Evolutionary conservation across 441 rosid species (phyloP).

Genomic region (Hypseocharis bilobata): DNA sequence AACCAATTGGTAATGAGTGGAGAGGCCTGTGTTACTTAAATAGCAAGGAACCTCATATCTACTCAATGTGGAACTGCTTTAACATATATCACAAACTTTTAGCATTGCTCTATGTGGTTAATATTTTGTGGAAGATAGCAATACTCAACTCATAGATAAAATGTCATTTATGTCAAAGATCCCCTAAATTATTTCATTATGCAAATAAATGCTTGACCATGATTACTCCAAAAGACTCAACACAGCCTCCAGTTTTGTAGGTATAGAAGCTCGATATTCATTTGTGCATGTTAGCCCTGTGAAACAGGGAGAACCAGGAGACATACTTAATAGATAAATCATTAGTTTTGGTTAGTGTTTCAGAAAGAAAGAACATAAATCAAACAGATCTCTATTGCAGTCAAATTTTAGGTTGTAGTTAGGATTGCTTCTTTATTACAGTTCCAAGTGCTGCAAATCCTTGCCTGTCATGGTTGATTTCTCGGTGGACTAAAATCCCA

Average conservation of each 20-base stretch:
- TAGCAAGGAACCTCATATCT: no score
- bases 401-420: not conserved
- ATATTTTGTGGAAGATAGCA: not conserved
- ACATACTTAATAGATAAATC: not conserved
- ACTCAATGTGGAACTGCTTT: no score
- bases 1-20: no score
- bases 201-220: not conserved
- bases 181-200: not conserved
- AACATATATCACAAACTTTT: no score
- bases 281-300: not conserved
- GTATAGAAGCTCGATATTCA: not conserved
- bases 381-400: not conserved
- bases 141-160: not conserved
- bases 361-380: not conserved
- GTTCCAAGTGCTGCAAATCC: not conserved
- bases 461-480: slow-evolving; percentile 11
- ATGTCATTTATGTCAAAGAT: not conserved
- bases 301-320: not conserved
- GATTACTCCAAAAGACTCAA: no score
- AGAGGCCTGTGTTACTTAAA: no score
- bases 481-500: slow-evolving; percentile 8
- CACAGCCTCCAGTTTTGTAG: not conserved
- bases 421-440: slow-evolving; percentile 5
- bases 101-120: not conserved
- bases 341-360: not conserved